Conservation (phyloP, 1,139 yeast species). For the Diutina catenulata region DNA sequence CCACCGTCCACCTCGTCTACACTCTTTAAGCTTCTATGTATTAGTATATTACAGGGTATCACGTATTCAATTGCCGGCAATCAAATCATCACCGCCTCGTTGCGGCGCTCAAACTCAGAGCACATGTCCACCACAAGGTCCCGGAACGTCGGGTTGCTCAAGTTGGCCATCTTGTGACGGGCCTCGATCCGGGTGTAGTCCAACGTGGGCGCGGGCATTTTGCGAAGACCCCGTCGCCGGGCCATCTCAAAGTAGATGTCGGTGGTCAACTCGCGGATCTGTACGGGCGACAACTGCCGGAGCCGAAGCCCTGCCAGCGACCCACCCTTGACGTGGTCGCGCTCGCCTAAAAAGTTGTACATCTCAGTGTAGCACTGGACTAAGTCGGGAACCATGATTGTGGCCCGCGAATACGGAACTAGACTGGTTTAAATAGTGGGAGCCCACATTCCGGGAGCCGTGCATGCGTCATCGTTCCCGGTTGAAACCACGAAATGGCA, state of each 20-base stretch:
- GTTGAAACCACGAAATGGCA: too few species aligned
- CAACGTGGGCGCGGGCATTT: neutral
- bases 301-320: neutral
- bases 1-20: too few species aligned
- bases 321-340: neutral
- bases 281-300: neutral
- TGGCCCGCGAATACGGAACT: too few species aligned
- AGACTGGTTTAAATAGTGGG: too few species aligned
- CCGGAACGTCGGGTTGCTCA: neutral
- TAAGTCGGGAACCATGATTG: too few species aligned
- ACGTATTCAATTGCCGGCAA: too few species aligned
- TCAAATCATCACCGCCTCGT: too few species aligned
- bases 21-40: too few species aligned
- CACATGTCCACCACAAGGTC: neutral
- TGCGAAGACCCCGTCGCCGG: neutral
- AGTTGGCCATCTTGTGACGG: neutral
- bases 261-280: neutral
- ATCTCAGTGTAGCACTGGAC: neutral
- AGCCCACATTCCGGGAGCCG: too few species aligned
- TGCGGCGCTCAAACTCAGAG: constrained; percentile 1
- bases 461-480: too few species aligned
- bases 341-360: neutral
- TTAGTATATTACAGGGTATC: too few species aligned
- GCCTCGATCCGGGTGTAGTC: neutral
- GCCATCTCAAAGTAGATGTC: neutral